Base-by-base conservation (phyloP, 495 filamentous ascomycete species). In the Aspergillus cristatus region DNA sequence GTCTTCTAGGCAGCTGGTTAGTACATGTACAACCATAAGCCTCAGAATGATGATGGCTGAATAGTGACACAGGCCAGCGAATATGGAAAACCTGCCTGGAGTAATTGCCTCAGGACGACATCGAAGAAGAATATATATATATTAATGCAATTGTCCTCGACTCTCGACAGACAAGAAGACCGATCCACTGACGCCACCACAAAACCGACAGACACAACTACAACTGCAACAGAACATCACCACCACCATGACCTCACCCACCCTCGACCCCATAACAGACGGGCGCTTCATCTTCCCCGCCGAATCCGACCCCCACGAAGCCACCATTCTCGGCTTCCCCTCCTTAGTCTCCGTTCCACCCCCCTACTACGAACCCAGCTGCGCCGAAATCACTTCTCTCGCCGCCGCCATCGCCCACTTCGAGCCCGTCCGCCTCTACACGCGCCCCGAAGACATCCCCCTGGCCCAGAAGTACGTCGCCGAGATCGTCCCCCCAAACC, bases 381-480 rank as follows among this genome's bases (percentile, higher is more conserved):
- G 50, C 34, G 34, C 38, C 7, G 51, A 55, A 33, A 30, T 55
- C 12, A 33, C 36, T 7, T 39, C 44, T 18, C 40, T 55, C 8
- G 51, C 48, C 1, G 32, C 40, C 6, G 41, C 40, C 2, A 49
- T 55, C 24, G 30, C 48, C 2, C 42, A 45, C 7, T 57, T 57
- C 13, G 54, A 57, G 32, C 51, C 46, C 2, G 48, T 57, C 8
- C 50, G 50, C 7, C 29, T 56, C 10, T 49, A 53, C 28, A 37
- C 46, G 13, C 42, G 53, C 12, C 50, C 53, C 12, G 53, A 50
- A 29, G 53, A 53, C 8, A 42, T 43, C 13, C 13, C 18, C 11
- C 34, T 35, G 13, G 47, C 50, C 4, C 37, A 47, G 38, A 29
- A 41, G 2, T 17, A 48, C 12, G 30, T 56, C 24, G 4, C 4